Base-by-base conservation (phyloP, 345 rosid genomes). In the Reutealis trisperma region DNA sequence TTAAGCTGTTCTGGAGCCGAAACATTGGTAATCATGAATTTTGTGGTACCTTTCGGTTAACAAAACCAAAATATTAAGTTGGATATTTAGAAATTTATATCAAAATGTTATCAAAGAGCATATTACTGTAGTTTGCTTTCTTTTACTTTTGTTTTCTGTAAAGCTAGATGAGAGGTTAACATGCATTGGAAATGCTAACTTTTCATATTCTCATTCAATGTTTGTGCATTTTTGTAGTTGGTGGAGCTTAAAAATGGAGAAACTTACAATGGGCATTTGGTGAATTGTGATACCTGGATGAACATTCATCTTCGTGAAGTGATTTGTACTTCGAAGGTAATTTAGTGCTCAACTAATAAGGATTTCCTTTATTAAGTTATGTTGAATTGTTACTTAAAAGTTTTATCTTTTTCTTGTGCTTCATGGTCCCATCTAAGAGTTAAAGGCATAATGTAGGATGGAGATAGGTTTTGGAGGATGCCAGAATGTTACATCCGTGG, bases 401-500 rank as follows among this genome's bases (percentile, higher is more conserved):
- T 41, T 34, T 7, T 18, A 11, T 34, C 4, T 11, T 24, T 24
- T n/a, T 61, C 30, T 27, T 55, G 27, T 67, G 42, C 63, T 57
- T 64, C 42, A 63, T 63, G 66, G 66, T 30, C 66, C 14, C 14
- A n/a, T 59, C 63, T 59, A n/a, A 22, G 63, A 34, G 32, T 30
- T 76, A 49, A 73, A n/a, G 64, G 67, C 74, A 6, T 72, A 14
- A 47, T 86, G 71, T 81, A 95, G 99, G 99, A 95, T 73, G 99
- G 99, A 80, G 98, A 95, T 82, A 84, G 97, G 70, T 95, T 93
- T 93, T 93, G 99, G 98, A 85, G 98, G 51, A 93, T 95, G 96
- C 98, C 98, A 9, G 99, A 92, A 82, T 93, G 98, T 89, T 95
- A 93, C 75, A 93, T 95, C 73, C 96, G 96, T 58, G 97, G 99